Evolutionary conservation across 2,329 filamentous ascomycete genomes (phyloP), one percentile per base, ranked within the genome.

Genomic region (Venturia aucupariae): DNA sequence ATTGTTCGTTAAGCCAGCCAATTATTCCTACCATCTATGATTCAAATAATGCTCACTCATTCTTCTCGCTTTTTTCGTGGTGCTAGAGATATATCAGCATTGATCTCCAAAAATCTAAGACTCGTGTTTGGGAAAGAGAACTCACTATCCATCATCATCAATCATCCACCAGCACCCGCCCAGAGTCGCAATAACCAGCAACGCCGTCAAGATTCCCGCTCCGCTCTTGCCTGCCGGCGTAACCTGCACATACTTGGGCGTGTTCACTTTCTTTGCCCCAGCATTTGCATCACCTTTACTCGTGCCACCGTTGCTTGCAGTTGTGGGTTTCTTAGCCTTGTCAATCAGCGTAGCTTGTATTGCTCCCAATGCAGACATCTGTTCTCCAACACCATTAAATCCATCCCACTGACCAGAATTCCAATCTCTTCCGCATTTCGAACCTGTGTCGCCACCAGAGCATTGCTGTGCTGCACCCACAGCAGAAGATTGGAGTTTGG

Each of bases 311-410:
- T 75, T 84, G 4, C 75, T 69, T 32, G 78, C 73, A 1, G 77
- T 80, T 55, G 77, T 70, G 0, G 79, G 79, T 2, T 22, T 42
- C 30, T 22, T 32, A 17, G 64, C 41, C 11, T 39, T 61, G 24
- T 35, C 69, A 61, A 88, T 82, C 72, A 87, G 78, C 69, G 84
- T 86, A 44, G 82, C 81, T 57, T 89, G 79, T 7, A 88, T 81
- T 11, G 88, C 79, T 70, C 89, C 85, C 72, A 90, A 76, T 2
- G 84, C 86, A 1, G 84, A 81, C 87, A 90, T 90, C 74, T 89
- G 86, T 72, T 89, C 86, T 5, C 87, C 87, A 2, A 89, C 82
- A 7, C 86, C 87, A 7, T 78, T 81, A 1, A 78, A 79, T 30
- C 84, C 83, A 64, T 81, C 78, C 67, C 71, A 79, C 55, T 68